Evolutionary conservation across 108 stramenopile genomes (phyloP), one percentile per base, ranked within the genome.

Genomic region (Licmophora abbreviata): DNA sequence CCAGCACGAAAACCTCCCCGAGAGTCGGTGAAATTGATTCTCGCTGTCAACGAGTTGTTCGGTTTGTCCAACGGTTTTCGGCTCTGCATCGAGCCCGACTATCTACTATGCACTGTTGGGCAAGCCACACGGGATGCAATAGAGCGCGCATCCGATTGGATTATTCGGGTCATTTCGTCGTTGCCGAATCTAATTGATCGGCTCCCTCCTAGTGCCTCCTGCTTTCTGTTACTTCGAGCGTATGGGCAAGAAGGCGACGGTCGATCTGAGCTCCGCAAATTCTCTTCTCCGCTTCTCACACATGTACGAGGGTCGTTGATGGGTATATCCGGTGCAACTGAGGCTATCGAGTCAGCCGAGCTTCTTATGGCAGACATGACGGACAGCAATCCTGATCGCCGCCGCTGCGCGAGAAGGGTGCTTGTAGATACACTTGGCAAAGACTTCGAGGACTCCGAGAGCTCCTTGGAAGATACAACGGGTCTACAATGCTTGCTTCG

Each of bases 111-210:
- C 41, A 77, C 85, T 11, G 73, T 87, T 46, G 85, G 81, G 1
- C 52, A 66, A 28, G 76, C 79, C 7, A 59, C 75, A 8, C 62
- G 85, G 34, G 74, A 61, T 26, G 76, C 81, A 11, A 83, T 87
- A 34, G 85, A 87, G 43, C 47, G 85, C 27, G 81, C 85, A n/a
- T 82, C 82, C 35, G 85, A 87, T 38, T 87, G 85, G 85, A 40
- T 87, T 10, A 82, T 87, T 31, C 85, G 81, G 8, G 73, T 83
- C 29, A 79, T 87, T 32, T 87, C 85, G 20, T 58, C 47, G 21
- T 18, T 80, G 41, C 73, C 81, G 23, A 64, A 63, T 42, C 66
- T 69, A 15, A 83, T 87, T 45, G 31, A 64, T 15, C 62, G 85
- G 12, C 65, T 87, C 8, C 81, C 76, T 46, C 62, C 81, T 22